phyloP scores from a whole-genome alignment of 2,329 filamentous ascomycete species.

The Monosporascus sp. region DNA sequence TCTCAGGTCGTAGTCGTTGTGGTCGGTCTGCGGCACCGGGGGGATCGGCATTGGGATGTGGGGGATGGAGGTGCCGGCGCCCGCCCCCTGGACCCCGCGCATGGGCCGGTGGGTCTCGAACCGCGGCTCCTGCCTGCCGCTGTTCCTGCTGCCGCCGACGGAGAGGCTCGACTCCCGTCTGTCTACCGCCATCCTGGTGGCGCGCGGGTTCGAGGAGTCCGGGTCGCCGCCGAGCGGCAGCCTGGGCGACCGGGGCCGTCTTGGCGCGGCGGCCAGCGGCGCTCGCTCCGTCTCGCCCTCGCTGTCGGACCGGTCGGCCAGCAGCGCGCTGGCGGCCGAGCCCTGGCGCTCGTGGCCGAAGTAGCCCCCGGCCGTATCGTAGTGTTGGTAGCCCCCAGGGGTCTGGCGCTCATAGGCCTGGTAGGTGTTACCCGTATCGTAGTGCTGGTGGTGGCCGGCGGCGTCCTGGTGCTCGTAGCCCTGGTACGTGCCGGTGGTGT shows the following conservation, averaged over 20 bases:
- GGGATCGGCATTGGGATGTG: not conserved
- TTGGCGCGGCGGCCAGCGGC: not conserved
- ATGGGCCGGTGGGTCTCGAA: not conserved
- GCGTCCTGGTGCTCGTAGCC: too few relatives aligned
- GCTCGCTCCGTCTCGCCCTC: not conserved
- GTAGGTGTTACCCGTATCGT: too few relatives aligned
- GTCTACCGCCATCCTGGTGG: not conserved
- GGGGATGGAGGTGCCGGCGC: not conserved
- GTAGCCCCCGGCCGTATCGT: too few relatives aligned
- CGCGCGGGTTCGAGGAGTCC: not conserved
- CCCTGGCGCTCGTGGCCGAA: too few relatives aligned
- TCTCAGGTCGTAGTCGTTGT: slow-evolving; percentile 20
- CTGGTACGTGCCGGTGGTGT: too few relatives aligned
- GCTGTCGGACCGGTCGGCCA: not conserved
- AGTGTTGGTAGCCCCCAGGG: too few relatives aligned
- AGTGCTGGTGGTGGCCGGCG: too few relatives aligned
- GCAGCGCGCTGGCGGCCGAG: not conserved
- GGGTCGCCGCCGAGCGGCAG: not conserved
- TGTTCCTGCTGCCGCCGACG: not conserved
- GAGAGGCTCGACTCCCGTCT: not conserved
- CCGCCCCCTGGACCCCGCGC: not conserved
- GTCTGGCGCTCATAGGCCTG: too few relatives aligned
- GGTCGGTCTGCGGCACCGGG: not conserved
- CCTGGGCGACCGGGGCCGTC: not conserved
- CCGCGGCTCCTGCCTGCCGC: not conserved